Base-by-base conservation (phyloP, 176 grass and related monocot species). In the Avena insularis region DNA sequence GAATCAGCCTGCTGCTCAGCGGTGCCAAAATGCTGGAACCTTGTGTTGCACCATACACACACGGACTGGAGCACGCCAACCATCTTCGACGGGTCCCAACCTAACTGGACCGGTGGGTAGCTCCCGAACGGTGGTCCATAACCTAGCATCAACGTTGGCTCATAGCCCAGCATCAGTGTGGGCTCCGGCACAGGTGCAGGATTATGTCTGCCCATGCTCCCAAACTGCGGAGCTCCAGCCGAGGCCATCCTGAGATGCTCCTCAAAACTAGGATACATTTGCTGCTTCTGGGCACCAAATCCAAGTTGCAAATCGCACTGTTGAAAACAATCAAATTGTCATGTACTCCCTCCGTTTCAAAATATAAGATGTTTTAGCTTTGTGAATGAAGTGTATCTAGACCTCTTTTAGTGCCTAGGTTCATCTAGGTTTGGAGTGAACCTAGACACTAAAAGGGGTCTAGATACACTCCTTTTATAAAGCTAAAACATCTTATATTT, bases 11-110 rank as follows among this genome's bases (percentile, higher is more conserved):
- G 89, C 83, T 92, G 90, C 77, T 92, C 88, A 16, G 92, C 77
- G 1, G 83, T 65, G 46, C 87, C 89, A 29, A 87, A 89, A 77
- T 94, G 97, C 71, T 87, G 86, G 82, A 96, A 96, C 61, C 92
- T 91, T 61, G 59, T 82, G 78, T 77, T 93, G 81, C 94, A 96
- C 97, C 97, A 94, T 27, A 96, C 94, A 45, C 94, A 96, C 19
- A 94, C 75, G 6, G 93, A 89, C 33, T 88, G 89, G 36, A 87
- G 60, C 51, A 89, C 72, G 2, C 73, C 79, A 12, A 79, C 82
- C 78, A 90, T 92, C 78, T 90, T 95, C 3, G 92, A 72, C 15
- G 90, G 36, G 16, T 79, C 94, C 94, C 97, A 99, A 33, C 89
- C 94, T 86, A 96, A 60, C 65, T 96, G 92, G 84, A 92, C 86